phyloP scores from a whole-genome alignment of 805 yeast genomes.

The Candida multigemmis region DNA sequence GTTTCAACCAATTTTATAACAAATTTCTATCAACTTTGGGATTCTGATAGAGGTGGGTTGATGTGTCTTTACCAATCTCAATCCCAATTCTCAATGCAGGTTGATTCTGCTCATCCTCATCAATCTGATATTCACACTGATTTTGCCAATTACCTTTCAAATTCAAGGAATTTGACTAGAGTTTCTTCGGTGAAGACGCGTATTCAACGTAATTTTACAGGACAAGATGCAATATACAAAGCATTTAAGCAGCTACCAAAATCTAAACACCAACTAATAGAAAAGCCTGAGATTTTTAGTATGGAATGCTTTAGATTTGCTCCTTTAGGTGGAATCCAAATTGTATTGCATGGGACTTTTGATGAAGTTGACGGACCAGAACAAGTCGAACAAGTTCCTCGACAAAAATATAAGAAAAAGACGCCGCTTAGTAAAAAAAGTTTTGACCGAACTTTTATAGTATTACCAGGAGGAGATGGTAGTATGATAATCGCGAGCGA shows the following conservation, averaged over 20 bases:
- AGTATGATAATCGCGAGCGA: slow-evolving; percentile 83
- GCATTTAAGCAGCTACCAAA: slow-evolving; percentile 66
- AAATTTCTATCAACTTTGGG: slow-evolving; percentile 77
- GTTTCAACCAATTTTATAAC: slow-evolving; percentile 71
- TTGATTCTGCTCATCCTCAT: slow-evolving; percentile 64
- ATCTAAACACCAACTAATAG: slow-evolving; percentile 61
- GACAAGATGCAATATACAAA: slow-evolving; percentile 56
- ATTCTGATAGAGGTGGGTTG: slow-evolving; percentile 61
- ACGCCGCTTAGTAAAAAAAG: slow-evolving; percentile 49
- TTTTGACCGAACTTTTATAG: slow-evolving; percentile 80
- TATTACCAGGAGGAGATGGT: slow-evolving; percentile 61
- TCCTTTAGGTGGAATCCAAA: slow-evolving; percentile 66
- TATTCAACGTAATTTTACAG: slow-evolving; percentile 50
- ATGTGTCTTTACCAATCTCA: slow-evolving; percentile 68
- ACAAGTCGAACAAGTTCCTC: slow-evolving; percentile 8
- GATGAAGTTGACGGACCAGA: slow-evolving; percentile 59
- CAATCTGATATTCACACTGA: slow-evolving; percentile 9
- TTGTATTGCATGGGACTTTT: slow-evolving; percentile 78
- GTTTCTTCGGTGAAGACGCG: slow-evolving; percentile 50
- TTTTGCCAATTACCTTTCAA: slow-evolving; percentile 62
- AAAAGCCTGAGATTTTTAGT: slow-evolving; percentile 57
- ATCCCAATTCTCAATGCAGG: slow-evolving; percentile 77
- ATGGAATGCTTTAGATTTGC: slow-evolving; percentile 72
- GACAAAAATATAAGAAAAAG: slow-evolving; percentile 19
- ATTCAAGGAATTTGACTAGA: slow-evolving; percentile 69